Evolutionary conservation across 2,329 filamentous ascomycete species (phyloP), one percentile per base, ranked within the genome.

Genomic region (Calonectria honghensis): DNA sequence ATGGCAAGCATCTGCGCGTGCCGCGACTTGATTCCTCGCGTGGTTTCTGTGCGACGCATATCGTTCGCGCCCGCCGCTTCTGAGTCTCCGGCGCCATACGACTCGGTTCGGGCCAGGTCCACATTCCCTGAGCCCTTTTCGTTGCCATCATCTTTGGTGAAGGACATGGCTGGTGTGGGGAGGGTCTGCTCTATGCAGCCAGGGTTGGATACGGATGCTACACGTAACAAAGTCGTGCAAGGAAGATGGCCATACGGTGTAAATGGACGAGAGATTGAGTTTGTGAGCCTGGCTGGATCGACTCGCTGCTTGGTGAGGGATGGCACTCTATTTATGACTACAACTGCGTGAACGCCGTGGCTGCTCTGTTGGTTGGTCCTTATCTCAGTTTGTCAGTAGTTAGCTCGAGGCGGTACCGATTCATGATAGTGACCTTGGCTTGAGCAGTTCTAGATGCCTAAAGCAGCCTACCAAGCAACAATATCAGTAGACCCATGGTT

Each of bases 1-100:
- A 73, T 73, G 20, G 70, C 70, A 24, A 73, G 41, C 71, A 73
- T 73, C 57, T 73, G 71, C 27, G 71, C 66, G 48, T 73, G 71
- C 32, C 66, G 71, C n/a, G 66, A 70, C 31, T 73, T 73, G 71
- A 73, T 70, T 51, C 54, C 64, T 48, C 70, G 70, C 35, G 20
- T 18, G 16, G 70, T 68, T 32, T 72, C 64, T 16, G 70, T 72
- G 35, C 64, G 70, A 35, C 54, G 27, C 27, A 72, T 35, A 37
- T 72, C 70, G 13, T 14, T 24, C 13, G 45, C 29, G n/a, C 70
- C 70, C 6, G 70, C 70, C 1, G 27, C 59, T 35, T 72, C 70
- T 1, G 70, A 72, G 29, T 72, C 70, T 2, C 64, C 70, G 4
- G 54, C 27, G 6, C n/a, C 45, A 37, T 63, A 72, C 7, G 70